Evolutionary conservation across 345 rosid genomes (phyloP).

Genomic region (Reutealis trisperma): DNA sequence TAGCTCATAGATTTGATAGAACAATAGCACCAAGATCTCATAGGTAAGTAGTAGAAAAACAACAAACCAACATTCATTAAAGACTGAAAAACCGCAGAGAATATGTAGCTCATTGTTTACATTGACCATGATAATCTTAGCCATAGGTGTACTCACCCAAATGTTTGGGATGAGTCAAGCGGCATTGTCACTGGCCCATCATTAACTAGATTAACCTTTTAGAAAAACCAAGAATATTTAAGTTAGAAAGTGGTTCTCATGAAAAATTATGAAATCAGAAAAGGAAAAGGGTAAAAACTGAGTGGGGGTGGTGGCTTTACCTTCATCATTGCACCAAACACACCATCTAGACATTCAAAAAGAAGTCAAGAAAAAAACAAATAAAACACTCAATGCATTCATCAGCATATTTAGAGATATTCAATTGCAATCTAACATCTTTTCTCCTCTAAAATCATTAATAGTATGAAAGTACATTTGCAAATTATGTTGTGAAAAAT

Average conservation of each 20-base stretch:
- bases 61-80: no score
- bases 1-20: no score
- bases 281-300: neutral
- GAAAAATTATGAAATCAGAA: no score
- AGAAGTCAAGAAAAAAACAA: neutral
- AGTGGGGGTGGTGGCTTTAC: conserved; percentile 28
- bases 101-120: no score
- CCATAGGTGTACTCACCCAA: conserved; percentile 51
- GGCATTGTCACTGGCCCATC: conserved; percentile 97
- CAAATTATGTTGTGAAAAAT: no score
- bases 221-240: neutral
- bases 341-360: conserved; percentile 49
- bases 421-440: no score
- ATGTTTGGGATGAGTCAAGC: conserved; percentile 65
- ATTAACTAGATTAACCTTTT: conserved; percentile 74
- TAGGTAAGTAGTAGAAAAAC: no score
- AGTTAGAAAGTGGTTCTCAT: neutral
- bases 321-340: conserved; percentile 93
- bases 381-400: neutral
- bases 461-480: neutral
- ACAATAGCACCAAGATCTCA: no score
- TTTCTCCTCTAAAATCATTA: no score
- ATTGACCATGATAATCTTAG: conserved; percentile 3
- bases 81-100: no score
- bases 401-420: no score